phyloP scores from a whole-genome alignment of 225 moss, liverwort and hornwort genomes.

The Physcomitrium patens region DNA sequence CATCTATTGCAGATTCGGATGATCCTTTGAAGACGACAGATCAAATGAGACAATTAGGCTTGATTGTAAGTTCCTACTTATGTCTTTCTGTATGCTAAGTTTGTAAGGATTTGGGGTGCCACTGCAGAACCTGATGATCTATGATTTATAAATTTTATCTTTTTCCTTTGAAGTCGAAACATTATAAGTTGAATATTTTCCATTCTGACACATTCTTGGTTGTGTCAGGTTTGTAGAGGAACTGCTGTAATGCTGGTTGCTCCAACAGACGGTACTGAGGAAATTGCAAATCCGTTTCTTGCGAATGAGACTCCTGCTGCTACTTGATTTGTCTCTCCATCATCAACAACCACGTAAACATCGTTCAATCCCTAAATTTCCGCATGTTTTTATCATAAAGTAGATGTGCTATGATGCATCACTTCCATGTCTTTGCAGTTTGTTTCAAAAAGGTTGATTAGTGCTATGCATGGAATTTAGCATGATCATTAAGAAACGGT shows the following conservation, averaged over 20 bases:
- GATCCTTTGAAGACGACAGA: constrained; percentile 93
- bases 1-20: constrained; percentile 74
- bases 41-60: constrained; percentile 81
- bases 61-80: constrained; percentile 71
- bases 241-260: constrained; percentile 98
- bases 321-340: constrained; percentile 25
- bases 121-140: background rate
- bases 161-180: background rate
- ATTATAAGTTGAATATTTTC: background rate
- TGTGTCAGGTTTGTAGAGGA: constrained; percentile 93
- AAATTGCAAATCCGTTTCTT: constrained; percentile 91
- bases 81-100: background rate
- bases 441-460: too few species aligned
- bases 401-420: too few species aligned
- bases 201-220: constrained; percentile 25
- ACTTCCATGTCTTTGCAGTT: too few species aligned
- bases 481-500: too few species aligned
- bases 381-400: too few species aligned
- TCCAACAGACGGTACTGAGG: constrained; percentile 95
- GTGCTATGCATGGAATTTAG: too few species aligned
- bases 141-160: background rate
- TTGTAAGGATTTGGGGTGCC: background rate
- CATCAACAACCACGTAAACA: constrained; percentile 38
- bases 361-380: background rate
- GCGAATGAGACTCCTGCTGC: constrained; percentile 48